These are phyloP conservation scores for Arctium lappa DNA, from an alignment of 129 eudicot species.

Conservation along the genomic window DNA sequence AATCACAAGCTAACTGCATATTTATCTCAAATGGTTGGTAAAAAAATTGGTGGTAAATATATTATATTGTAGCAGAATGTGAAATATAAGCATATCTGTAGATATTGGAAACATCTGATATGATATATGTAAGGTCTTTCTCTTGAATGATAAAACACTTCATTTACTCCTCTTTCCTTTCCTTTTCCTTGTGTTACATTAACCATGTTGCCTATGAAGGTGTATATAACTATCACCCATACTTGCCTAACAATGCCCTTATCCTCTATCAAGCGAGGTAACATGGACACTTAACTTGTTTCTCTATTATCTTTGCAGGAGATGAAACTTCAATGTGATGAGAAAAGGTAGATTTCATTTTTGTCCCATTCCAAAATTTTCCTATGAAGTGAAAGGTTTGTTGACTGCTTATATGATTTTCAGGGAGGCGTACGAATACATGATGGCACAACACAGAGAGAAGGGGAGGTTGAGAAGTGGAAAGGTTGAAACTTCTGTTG, in stretches of 20 bases:
- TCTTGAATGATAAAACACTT: not conserved
- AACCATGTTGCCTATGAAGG: not conserved
- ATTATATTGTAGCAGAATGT: not conserved
- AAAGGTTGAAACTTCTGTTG: slow-evolving; percentile 55
- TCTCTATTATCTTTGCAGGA: slow-evolving; percentile 59
- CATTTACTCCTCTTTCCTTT: not conserved
- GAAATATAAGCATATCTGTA: not conserved
- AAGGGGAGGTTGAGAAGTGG: slow-evolving; percentile 70
- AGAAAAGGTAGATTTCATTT: slow-evolving; percentile 60
- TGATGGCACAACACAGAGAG: slow-evolving; percentile 72
- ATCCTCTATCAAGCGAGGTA: not conserved
- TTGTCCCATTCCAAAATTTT: not conserved
- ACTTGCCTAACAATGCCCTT: no score
- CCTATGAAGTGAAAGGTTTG: slow-evolving; percentile 17
- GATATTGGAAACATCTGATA: not conserved
- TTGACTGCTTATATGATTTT: slow-evolving; percentile 14
- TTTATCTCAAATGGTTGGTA: not conserved
- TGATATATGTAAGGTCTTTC: not conserved
- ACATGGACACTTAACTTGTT: slow-evolving; percentile 1
- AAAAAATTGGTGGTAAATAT: not conserved
- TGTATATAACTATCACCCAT: not conserved
- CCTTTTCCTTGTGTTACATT: not conserved
- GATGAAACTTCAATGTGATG: slow-evolving; percentile 89
- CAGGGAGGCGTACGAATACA: slow-evolving; percentile 76
- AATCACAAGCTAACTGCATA: not conserved